Evolutionary conservation across 1,284 basidiomycete species (phyloP).

Genomic region (Mycena citricolor): DNA sequence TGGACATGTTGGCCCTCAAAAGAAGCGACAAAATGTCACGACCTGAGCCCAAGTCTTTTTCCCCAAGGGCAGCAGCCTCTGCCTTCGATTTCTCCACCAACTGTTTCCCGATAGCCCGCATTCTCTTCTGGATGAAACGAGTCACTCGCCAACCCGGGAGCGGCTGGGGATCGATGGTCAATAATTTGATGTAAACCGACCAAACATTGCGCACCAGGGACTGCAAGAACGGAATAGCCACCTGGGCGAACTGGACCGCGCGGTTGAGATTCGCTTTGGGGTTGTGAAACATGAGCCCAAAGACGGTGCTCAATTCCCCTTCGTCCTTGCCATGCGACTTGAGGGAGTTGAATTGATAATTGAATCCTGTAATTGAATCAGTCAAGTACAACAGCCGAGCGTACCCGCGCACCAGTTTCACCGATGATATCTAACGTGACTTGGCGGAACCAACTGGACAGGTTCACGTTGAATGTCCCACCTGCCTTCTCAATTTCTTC

Average conservation of each 20-base stretch:
- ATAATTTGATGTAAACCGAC: not conserved
- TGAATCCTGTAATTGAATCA: slow-evolving; percentile 46
- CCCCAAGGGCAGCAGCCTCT: slow-evolving; percentile 37
- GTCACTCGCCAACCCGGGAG: not conserved
- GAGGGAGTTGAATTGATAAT: slow-evolving; percentile 61
- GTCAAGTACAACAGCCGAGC: not conserved
- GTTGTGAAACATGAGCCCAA: slow-evolving; percentile 2
- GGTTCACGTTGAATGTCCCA: slow-evolving; percentile 40
- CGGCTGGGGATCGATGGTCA: not conserved
- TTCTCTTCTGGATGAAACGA: slow-evolving; percentile 11
- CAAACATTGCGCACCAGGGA: not conserved
- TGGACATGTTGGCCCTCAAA: slow-evolving; percentile 64
- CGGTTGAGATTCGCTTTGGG: slow-evolving; percentile 8
- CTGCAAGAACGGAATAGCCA: not conserved
- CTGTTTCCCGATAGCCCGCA: slow-evolving; percentile 39
- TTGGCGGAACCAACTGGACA: slow-evolving; percentile 53
- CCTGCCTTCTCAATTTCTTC: slow-evolving; percentile 30
- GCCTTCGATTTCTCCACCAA: slow-evolving; percentile 38
- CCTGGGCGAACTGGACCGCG: not conserved
- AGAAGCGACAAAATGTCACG: slow-evolving; percentile 54
- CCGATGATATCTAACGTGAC: slow-evolving; percentile 71
- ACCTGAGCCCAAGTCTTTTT: slow-evolving; percentile 27
- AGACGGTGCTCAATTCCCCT: slow-evolving; percentile 34
- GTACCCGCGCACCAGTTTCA: slow-evolving; percentile 47
- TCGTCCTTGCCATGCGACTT: slow-evolving; percentile 35